Conservation (phyloP, 257 asterid genomes). For the Nicotiana sylvestris region DNA sequence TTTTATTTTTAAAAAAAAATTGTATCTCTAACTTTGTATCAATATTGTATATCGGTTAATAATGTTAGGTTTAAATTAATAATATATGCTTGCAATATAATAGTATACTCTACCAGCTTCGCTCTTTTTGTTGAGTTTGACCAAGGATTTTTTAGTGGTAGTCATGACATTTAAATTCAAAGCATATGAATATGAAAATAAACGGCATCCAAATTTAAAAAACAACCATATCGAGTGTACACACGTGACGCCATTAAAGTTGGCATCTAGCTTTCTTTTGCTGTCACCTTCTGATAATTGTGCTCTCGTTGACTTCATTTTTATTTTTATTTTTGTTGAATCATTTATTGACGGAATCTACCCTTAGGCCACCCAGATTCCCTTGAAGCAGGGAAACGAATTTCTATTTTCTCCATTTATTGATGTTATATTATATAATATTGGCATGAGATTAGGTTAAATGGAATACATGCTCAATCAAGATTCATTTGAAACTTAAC, state of each 20-base stretch:
- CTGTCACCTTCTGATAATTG: neutral
- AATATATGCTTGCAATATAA: neutral
- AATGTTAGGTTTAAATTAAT: too few relatives aligned
- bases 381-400: neutral
- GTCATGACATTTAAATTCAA: neutral
- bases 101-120: neutral
- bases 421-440: too few relatives aligned
- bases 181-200: neutral
- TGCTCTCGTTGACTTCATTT: neutral
- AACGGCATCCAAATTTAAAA: too few relatives aligned
- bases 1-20: too few relatives aligned
- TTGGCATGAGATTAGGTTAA: too few relatives aligned
- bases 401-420: neutral
- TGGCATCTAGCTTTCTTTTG: neutral
- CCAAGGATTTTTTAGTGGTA: neutral
- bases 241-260: slow-evolving; percentile 1
- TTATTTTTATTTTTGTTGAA: neutral
- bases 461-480: too few relatives aligned
- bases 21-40: too few relatives aligned
- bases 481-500: too few relatives aligned
- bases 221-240: neutral
- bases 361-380: too few relatives aligned
- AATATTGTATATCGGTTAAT: too few relatives aligned
- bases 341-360: neutral
- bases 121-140: neutral